These are phyloP conservation scores for Galerina marginata DNA, from an alignment of 768 basidiomycete species.

Conservation along the genomic window DNA sequence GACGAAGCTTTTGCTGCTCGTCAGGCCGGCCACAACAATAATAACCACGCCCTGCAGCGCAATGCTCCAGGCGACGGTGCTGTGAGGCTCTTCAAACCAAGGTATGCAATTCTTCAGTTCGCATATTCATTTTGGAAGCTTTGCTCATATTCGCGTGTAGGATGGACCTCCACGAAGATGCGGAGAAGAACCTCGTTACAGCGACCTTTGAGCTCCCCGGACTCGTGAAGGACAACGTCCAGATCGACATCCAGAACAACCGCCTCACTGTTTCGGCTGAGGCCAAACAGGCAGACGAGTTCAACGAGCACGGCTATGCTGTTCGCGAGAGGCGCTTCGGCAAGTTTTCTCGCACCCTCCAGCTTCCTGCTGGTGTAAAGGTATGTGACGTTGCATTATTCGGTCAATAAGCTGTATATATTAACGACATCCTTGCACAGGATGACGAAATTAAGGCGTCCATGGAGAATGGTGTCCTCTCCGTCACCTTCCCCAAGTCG, in stretches of 20 bases:
- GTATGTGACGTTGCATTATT: constrained; percentile 35
- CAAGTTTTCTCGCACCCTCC: constrained; percentile 49
- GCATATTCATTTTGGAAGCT: neutral
- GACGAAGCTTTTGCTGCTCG: constrained; percentile 31
- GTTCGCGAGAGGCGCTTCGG: constrained; percentile 57
- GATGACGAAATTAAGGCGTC: constrained; percentile 37
- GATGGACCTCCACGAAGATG: constrained; percentile 60
- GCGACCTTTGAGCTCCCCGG: constrained; percentile 66
- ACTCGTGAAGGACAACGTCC: constrained; percentile 52
- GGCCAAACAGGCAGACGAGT: constrained; percentile 34
- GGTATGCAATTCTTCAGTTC: constrained; percentile 22
- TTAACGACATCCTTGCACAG: constrained; percentile 29
- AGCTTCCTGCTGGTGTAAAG: constrained; percentile 57
- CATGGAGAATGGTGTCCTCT: constrained; percentile 59
- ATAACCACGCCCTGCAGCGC: constrained; percentile 12
- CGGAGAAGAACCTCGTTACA: constrained; percentile 50
- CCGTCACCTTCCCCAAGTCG: constrained; percentile 57
- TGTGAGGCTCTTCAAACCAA: constrained; percentile 34
- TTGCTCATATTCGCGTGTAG: constrained; percentile 32
- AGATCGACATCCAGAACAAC: constrained; percentile 55
- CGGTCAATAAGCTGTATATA: constrained; percentile 11
- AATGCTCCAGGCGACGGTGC: constrained; percentile 21
- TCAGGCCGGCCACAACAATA: constrained; percentile 9
- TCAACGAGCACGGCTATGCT: constrained; percentile 41
- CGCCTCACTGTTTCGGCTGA: constrained; percentile 59